A percentile compares a stretch with the other conserved stretches of the same genome.
Evolutionary conservation across 148 eudicot species (phyloP).

Genomic region (Drosera capensis): DNA sequence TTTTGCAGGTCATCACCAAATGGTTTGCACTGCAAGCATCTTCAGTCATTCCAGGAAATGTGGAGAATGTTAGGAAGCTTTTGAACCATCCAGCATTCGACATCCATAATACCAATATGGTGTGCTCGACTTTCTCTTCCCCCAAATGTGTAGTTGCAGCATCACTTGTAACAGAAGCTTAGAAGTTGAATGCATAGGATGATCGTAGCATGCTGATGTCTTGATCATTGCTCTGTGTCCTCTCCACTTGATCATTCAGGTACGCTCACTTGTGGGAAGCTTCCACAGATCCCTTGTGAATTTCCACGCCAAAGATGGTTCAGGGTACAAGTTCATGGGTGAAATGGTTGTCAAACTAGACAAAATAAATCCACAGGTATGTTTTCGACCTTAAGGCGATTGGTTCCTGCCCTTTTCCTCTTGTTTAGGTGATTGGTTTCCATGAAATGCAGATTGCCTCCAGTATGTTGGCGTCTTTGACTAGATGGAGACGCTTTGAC

Average conservation of each 20-base stretch:
- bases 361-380: slow-evolving; percentile 94
- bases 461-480: slow-evolving; percentile 85
- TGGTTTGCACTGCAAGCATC: slow-evolving; percentile 94
- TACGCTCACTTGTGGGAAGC: slow-evolving; percentile 72
- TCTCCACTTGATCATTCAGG: too few relatives aligned
- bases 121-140: slow-evolving; percentile 5
- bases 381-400: too few relatives aligned
- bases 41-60: slow-evolving; percentile 77
- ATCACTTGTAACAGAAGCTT: too few relatives aligned
- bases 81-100: slow-evolving; percentile 86
- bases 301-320: slow-evolving; percentile 93
- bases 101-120: slow-evolving; percentile 91
- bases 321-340: slow-evolving; percentile 90
- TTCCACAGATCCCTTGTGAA: slow-evolving; percentile 86
- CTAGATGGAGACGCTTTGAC: slow-evolving; percentile 89
- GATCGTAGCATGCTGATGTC: too few relatives aligned
- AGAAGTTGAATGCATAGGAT: too few relatives aligned
- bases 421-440: too few relatives aligned
- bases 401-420: too few relatives aligned
- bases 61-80: slow-evolving; percentile 71
- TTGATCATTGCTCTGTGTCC: too few relatives aligned
- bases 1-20: slow-evolving; percentile 66
- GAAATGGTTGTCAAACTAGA: slow-evolving; percentile 76
- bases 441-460: too few relatives aligned
- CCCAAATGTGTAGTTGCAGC: too few relatives aligned